Evolutionary conservation across 2,329 filamentous ascomycete genomes (phyloP), one percentile per base, ranked within the genome.

Genomic region (Neonectria hederae): DNA sequence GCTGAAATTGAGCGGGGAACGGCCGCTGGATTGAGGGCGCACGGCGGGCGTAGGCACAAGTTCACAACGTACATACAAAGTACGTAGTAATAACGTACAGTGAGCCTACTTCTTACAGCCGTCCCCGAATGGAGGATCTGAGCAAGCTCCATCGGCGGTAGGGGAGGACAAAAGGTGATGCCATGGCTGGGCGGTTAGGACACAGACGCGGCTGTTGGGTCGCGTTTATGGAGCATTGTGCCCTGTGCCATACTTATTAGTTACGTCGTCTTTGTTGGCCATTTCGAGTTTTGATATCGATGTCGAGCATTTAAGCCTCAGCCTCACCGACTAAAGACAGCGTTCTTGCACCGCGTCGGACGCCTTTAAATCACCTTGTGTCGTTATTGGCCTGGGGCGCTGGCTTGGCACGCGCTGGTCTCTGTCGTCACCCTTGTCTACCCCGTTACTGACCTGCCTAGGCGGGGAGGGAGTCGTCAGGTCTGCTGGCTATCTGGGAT

Each of bases 11-110:
- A 70, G 59, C 72, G 63, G 64, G 61, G 64, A 62, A 65, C 71
- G 71, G 71, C 71, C 71, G 71, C 70, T 71, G 57, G 57, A 70
- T 73, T 74, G 70, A 73, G 71, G 69, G 71, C 71, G 71, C 58
- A 65, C 43, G 46, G 42, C 43, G 54, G 45, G 24, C 43, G 52
- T 46, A 38, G 53, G 53, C 32, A 38, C 22, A 48, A 19, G 42
- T 56, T 38, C 35, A 43, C 52, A 14, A 24, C n/a, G 48, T 21
- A 43, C 32, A 28, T 51, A 22, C 56, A 7, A n/a, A 52, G 52
- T n/a, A 46, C 24, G 32, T 35, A 35, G 13, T 35, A 30, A 2
- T 8, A 2, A 30, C 28, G 32, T 17, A 35, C 32, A 35, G 32
- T 13, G 14, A 30, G 22, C 35, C 38, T 43, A 9, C 38, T 32